A percentile compares a stretch with the other conserved stretches of the same genome.
phyloP scores from a whole-genome alignment of 768 basidiomycete genomes.

The Tylopilus cervinicoccineus region DNA sequence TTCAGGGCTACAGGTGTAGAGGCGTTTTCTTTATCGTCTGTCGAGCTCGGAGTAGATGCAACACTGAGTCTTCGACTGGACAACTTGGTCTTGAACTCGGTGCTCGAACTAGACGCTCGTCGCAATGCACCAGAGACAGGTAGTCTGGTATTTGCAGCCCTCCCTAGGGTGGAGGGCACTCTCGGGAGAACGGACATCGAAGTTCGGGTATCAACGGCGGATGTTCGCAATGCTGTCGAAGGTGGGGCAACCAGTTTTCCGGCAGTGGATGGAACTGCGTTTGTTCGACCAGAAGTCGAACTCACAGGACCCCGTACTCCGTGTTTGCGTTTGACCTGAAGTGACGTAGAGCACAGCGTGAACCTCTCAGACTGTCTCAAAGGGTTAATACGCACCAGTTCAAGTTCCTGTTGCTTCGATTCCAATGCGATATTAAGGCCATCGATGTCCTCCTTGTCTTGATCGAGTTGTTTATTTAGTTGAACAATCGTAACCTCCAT shows the following conservation, averaged over 20 bases:
- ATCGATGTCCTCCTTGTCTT: constrained; percentile 72
- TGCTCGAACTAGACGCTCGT: constrained; percentile 29
- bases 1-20: constrained; percentile 22
- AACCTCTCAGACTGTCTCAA: not conserved
- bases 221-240: constrained; percentile 29
- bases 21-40: constrained; percentile 61
- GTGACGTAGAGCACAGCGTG: not conserved
- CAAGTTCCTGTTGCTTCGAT: constrained; percentile 92
- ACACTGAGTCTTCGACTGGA: constrained; percentile 32
- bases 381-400: constrained; percentile 55
- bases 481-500: constrained; percentile 80
- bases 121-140: constrained; percentile 16
- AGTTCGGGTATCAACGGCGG: constrained; percentile 29
- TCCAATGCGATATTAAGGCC: constrained; percentile 91
- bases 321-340: constrained; percentile 60
- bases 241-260: constrained; percentile 41
- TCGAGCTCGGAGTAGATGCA: constrained; percentile 40
- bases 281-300: constrained; percentile 54
- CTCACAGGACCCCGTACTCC: constrained; percentile 55
- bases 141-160: constrained; percentile 15
- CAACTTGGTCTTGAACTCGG: constrained; percentile 33
- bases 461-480: constrained; percentile 58
- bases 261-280: constrained; percentile 24
- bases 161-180: constrained; percentile 31
- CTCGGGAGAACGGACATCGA: constrained; percentile 36